Base-by-base conservation (phyloP, 2,329 filamentous ascomycete genomes). In the Bimuria novae-zelandiae region DNA sequence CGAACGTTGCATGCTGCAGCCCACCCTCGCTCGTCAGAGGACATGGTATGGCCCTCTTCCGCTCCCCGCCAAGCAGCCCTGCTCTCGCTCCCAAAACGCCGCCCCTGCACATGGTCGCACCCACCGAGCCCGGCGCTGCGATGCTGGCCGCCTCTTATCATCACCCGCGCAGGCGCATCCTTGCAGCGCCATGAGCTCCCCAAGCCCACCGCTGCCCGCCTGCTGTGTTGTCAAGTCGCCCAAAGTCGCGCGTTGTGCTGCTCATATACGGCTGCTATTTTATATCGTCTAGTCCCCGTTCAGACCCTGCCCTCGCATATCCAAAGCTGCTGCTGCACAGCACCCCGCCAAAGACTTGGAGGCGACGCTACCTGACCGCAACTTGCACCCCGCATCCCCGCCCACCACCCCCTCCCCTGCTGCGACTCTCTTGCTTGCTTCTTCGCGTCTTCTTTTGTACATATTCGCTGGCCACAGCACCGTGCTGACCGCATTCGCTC, bases 31-130 rank as follows among this genome's bases (percentile, higher is more conserved):
- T 59, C 54, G 53, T 72, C 70, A 70, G 69, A 68, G 70, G 70
- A 75, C 73, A 76, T 76, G 73, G 73, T 76, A 75, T 71, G 73
- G 70, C 70, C 67, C 63, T 67, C 55, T 60, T 65, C 69, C 70
- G 69, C 69, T 65, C 62, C 67, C 55, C 61, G 67, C 69, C 71
- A 72, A 72, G 67, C 65, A 57, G 67, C 67, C 66, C 67, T 68
- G 62, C 65, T 63, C 37, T 14, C 46, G n/a, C 33, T 35, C 37
- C 61, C 59, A 56, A 57, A 54, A 57, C 58, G 22, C 46, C 44
- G 55, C 49, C 51, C 57, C 55, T 55, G 44, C 57, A 57, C 62
- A 58, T 63, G 68, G 64, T 67, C 64, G 59, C 62, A 67, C 63
- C 56, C 49, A n/a, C 32, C 61, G 57, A 30, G 42, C 42, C 42